These are phyloP conservation scores for Salicornia ramosissima DNA, from an alignment of 148 eudicot genomes.

Conservation along the genomic window DNA sequence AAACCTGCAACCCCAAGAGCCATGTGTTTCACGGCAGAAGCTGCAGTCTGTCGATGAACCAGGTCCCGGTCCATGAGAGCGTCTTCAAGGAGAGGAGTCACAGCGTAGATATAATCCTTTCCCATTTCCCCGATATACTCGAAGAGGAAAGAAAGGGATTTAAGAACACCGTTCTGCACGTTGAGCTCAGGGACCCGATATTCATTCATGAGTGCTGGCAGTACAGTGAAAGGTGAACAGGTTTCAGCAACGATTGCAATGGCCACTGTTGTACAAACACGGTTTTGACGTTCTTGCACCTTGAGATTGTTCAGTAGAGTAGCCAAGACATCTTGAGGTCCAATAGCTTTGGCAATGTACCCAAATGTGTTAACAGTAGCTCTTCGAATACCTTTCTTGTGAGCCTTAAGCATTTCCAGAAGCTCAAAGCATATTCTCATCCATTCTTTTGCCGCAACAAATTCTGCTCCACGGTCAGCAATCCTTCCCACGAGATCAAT, in stretches of 20 bases:
- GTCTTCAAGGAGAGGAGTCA: constrained; percentile 88
- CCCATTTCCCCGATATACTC: constrained; percentile 99
- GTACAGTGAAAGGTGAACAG: constrained; percentile 89
- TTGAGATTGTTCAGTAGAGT: constrained; percentile 85
- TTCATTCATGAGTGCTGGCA: constrained; percentile 94
- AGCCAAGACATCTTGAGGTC: constrained; percentile 93
- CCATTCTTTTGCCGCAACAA: constrained; percentile 96
- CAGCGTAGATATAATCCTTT: constrained; percentile 89
- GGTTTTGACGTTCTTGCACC: constrained; percentile 95
- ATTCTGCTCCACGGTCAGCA: constrained; percentile 97
- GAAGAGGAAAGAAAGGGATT: constrained; percentile 81
- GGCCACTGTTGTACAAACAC: constrained; percentile 97
- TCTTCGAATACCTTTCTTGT: constrained; percentile 89
- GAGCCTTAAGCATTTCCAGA: constrained; percentile 95
- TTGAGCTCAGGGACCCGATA: constrained; percentile 96
- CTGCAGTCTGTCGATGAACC: constrained; percentile 92
- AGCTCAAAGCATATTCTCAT: constrained; percentile 98
- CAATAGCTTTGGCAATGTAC: constrained; percentile 94
- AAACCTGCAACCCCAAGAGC: constrained; percentile 89
- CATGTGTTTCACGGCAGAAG: constrained; percentile 97
- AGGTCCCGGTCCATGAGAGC: constrained; percentile 95
- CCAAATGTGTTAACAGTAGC: constrained; percentile 97
- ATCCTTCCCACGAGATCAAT: constrained; percentile 93
- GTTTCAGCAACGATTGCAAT: constrained; percentile 97
- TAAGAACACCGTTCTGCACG: constrained; percentile 90